Evolutionary conservation across 2,329 filamentous ascomycete species (phyloP).

Genomic region (Monilinia vaccinii-corymbosi): DNA sequence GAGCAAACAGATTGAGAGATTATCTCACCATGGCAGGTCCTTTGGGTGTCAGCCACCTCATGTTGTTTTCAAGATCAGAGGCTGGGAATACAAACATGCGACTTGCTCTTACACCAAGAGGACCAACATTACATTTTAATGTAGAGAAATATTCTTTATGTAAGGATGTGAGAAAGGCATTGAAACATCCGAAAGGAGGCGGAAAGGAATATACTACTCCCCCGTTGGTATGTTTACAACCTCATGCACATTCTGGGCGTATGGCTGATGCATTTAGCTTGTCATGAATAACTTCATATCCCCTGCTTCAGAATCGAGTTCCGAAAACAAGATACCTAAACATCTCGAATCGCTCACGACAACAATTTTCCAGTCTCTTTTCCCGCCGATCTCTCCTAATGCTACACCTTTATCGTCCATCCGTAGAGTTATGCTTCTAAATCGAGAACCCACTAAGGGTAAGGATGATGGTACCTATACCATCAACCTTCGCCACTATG

Average conservation of each 20-base stretch:
- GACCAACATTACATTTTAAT: slow-evolving; percentile 87
- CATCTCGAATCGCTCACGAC: slow-evolving; percentile 90
- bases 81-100: slow-evolving; percentile 89
- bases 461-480: slow-evolving; percentile 61
- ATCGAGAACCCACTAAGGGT: slow-evolving; percentile 55
- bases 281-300: slow-evolving; percentile 98
- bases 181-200: slow-evolving; percentile 72
- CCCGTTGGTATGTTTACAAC: slow-evolving; percentile 52
- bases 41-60: slow-evolving; percentile 81
- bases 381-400: slow-evolving; percentile 91
- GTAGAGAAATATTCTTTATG: slow-evolving; percentile 91
- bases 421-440: slow-evolving; percentile 79
- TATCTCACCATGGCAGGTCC: slow-evolving; percentile 95
- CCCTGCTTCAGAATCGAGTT: slow-evolving; percentile 44
- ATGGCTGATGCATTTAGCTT: slow-evolving; percentile 39
- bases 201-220: slow-evolving; percentile 80
- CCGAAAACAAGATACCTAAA: slow-evolving; percentile 68
- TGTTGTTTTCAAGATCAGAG: slow-evolving; percentile 85
- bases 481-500: slow-evolving; percentile 85
- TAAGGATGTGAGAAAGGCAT: slow-evolving; percentile 77
- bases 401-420: slow-evolving; percentile 86
- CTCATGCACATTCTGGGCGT: neutral
- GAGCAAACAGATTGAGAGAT: slow-evolving; percentile 80
- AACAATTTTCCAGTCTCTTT: slow-evolving; percentile 91
- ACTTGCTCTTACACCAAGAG: slow-evolving; percentile 76